phyloP scores from a whole-genome alignment of 164 flowering plant genomes.

The Vitis rupestris region DNA sequence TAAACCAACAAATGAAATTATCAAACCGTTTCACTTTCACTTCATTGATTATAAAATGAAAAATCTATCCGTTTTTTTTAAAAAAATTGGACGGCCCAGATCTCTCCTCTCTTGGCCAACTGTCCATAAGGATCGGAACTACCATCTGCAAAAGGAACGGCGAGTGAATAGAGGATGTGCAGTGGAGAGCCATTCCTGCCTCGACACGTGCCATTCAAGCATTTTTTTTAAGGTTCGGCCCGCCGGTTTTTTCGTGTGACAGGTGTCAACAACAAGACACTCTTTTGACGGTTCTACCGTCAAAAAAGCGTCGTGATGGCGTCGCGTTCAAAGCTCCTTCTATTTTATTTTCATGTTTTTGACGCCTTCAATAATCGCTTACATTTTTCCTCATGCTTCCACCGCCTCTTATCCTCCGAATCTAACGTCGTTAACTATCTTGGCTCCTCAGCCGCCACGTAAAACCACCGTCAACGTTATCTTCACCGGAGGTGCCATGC shows the following conservation, averaged over 20 bases:
- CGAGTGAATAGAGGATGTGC: slow-evolving; percentile 10
- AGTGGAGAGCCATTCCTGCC: neutral
- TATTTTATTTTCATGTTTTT: neutral
- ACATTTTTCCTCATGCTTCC: slow-evolving; percentile 7
- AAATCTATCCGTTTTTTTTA: neutral
- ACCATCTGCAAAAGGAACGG: slow-evolving; percentile 10
- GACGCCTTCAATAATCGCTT: neutral
- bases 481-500: slow-evolving; percentile 11
- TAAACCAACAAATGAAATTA: neutral
- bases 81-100: neutral
- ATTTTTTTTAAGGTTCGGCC: slow-evolving; percentile 6
- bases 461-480: slow-evolving; percentile 15
- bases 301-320: neutral
- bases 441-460: slow-evolving; percentile 17
- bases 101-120: neutral
- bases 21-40: neutral
- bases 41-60: neutral
- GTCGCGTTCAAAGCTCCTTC: slow-evolving; percentile 3
- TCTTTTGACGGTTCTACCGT: slow-evolving; percentile 15
- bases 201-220: slow-evolving; percentile 1
- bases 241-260: slow-evolving; percentile 20
- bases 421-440: slow-evolving; percentile 26
- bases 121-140: slow-evolving; percentile 1
- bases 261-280: slow-evolving; percentile 14
- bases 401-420: slow-evolving; percentile 21